Evolutionary conservation across 768 basidiomycete genomes (phyloP).

Genomic region (Lactarius tabidus): DNA sequence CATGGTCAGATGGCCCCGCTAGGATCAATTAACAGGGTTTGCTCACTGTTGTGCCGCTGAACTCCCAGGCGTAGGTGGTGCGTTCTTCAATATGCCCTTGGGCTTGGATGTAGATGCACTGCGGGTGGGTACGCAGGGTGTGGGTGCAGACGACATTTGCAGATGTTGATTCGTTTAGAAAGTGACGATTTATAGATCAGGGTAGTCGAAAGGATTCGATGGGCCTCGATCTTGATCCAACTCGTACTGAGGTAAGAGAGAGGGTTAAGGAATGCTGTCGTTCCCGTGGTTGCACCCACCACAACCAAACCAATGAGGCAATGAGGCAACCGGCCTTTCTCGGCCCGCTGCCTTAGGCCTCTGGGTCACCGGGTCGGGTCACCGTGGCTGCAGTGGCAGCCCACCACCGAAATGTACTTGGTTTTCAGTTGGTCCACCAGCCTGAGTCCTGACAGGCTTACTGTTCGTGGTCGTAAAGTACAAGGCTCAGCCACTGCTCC

Average conservation of each 20-base stretch:
- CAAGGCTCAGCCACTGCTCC: too few relatives aligned
- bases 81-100: constrained; percentile 88
- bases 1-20: constrained; percentile 6
- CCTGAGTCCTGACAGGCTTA: too few relatives aligned
- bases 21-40: background rate
- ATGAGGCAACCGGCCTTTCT: background rate
- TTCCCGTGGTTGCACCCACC: background rate
- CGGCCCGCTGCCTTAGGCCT: too few relatives aligned
- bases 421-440: too few relatives aligned
- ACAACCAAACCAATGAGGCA: background rate
- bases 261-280: background rate
- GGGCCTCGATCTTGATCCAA: background rate
- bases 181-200: background rate
- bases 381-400: too few relatives aligned
- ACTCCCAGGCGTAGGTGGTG: constrained; percentile 43
- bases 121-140: constrained; percentile 48
- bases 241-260: background rate
- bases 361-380: too few relatives aligned
- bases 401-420: too few relatives aligned
- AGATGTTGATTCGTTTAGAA: background rate
- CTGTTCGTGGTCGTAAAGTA: too few relatives aligned
- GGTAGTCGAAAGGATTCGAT: background rate
- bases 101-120: constrained; percentile 63
- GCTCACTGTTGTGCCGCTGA: constrained; percentile 52
- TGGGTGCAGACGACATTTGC: constrained; percentile 36